Evolutionary conservation across 164 flowering plant genomes (phyloP).

Genomic region (Hamamelis virginiana): DNA sequence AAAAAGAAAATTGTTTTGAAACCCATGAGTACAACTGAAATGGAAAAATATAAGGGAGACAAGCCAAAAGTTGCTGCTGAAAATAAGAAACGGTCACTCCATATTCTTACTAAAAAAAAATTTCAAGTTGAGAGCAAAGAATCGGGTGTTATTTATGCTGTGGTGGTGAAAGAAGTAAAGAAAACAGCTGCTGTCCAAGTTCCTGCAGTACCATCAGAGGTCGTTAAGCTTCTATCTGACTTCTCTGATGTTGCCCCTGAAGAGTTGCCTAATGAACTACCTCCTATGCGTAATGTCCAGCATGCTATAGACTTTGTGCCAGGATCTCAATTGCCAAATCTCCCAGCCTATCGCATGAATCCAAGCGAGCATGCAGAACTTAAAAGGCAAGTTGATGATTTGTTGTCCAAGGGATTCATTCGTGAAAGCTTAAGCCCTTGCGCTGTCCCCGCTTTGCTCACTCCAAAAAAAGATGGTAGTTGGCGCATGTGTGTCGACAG

Average conservation of each 20-base stretch:
- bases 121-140: constrained; percentile 1
- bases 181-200: not conserved
- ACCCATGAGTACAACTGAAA: not conserved
- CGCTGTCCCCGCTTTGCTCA: no score
- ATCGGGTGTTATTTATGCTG: not conserved
- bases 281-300: not conserved
- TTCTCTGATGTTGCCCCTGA: constrained; percentile 6
- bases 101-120: not conserved
- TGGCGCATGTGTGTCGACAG: no score
- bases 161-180: not conserved
- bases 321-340: constrained; percentile 1
- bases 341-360: constrained; percentile 4
- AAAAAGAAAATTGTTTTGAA: not conserved
- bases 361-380: not conserved
- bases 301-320: not conserved
- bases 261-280: constrained; percentile 4
- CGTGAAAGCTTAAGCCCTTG: no score
- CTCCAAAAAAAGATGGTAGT: no score
- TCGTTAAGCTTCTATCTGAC: not conserved
- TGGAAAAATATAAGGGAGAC: not conserved
- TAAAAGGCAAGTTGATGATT: not conserved
- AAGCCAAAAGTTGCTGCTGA: not conserved
- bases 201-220: not conserved
- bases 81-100: not conserved
- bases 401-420: no score